Evolutionary conservation across 179 eudicot species (phyloP), one percentile per base, ranked within the genome.

Genomic region (Beta macrorhiza): DNA sequence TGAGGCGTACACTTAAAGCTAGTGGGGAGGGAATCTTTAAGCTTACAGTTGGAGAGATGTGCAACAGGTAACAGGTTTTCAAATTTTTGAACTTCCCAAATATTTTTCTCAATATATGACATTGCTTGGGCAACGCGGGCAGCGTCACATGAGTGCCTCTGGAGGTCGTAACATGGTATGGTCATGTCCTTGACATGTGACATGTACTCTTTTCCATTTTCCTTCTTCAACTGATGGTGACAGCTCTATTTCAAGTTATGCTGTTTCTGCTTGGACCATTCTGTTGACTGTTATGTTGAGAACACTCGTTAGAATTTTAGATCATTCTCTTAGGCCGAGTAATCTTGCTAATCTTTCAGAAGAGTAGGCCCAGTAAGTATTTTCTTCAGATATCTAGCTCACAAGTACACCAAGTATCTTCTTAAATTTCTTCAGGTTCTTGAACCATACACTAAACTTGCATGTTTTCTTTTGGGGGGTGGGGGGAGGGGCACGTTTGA

Each of bases 1-100:
- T 97, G 83, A 84, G 98, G 52, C 97, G 99, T 9, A 95, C 99
- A 9, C 87, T 97, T 73, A 97, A 93, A 88, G 94, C 98, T 56
- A 91, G 95, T 56, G 91, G 91, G 32, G 97, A 97, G 85, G 93
- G 93, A 62, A 94, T 97, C 82, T 97, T 97, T 82, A 94, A 97
- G 90, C 93, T 97, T 78, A 88, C 97, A 15, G 99, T 97, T 72
- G 99, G 99, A 80, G 91, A 94, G 77, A 97, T 94, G 97, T 94
- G 99, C 90, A 93, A 97, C 91, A 94, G 99, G 99, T 94, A 87
- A 78, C 4, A 0, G 22, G 25, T 70, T 72, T 72, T 53, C 10
- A 25, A 45, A 65, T 14, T 11, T 63, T 19, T 7, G 29, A 49
- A 55, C 13, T 20, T 74, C 5, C 15, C 42, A 7, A 20, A 62